Evolutionary conservation across 441 rosid species (phyloP).

Genomic region (Jatropha podagrica): DNA sequence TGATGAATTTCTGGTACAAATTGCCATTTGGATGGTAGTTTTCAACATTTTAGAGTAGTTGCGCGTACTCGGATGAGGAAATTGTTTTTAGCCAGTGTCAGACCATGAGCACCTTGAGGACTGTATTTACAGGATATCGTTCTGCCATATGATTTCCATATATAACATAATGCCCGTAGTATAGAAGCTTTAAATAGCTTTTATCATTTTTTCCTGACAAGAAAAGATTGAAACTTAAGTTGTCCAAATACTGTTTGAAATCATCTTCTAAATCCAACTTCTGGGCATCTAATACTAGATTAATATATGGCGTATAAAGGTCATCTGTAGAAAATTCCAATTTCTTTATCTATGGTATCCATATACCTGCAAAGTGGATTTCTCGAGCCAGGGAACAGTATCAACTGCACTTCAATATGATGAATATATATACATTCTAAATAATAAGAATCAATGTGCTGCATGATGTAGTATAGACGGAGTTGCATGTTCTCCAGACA

Average conservation of each 20-base stretch:
- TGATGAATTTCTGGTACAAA: neutral
- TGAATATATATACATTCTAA: neutral
- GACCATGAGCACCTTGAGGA: neutral
- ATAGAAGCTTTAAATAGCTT: neutral
- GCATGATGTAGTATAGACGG: neutral
- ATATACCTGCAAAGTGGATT: neutral
- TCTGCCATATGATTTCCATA: neutral
- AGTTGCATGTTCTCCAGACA: neutral
- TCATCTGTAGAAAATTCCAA: neutral
- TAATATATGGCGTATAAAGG: neutral
- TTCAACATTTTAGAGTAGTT: constrained; percentile 2
- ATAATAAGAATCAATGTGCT: neutral
- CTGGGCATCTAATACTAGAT: neutral
- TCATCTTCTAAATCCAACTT: neutral
- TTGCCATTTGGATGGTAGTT: constrained; percentile 8
- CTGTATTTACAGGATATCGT: neutral
- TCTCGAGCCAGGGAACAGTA: neutral
- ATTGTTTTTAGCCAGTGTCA: neutral
- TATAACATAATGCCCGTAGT: neutral
- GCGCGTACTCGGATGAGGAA: neutral
- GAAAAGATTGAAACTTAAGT: neutral
- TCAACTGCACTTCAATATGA: neutral
- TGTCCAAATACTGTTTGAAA: neutral
- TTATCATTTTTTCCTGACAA: neutral
- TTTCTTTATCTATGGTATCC: neutral